phyloP scores from a whole-genome alignment of 2,329 filamentous ascomycete species.

The Fulvia fulva region DNA sequence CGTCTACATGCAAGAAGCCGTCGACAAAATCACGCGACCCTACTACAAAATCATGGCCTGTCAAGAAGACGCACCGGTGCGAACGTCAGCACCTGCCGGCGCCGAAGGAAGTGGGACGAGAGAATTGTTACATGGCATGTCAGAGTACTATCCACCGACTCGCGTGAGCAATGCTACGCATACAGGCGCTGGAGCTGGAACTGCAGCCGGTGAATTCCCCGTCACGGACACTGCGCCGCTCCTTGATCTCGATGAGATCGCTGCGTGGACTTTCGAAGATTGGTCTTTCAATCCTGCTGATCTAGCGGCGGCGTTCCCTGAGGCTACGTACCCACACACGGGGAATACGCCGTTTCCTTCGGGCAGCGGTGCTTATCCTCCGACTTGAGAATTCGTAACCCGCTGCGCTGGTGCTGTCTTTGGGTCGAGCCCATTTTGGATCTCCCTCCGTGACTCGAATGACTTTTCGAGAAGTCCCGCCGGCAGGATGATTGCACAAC shows the following conservation, averaged over 20 bases:
- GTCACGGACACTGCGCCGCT: conserved; percentile 6
- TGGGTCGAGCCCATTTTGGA: background rate
- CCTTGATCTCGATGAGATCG: conserved; percentile 30
- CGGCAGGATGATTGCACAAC: too few relatives aligned
- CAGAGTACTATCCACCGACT: conserved; percentile 2
- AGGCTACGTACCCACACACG: background rate
- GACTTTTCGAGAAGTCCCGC: too few relatives aligned
- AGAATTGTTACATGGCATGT: background rate
- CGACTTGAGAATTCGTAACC: background rate
- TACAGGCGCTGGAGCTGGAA: background rate
- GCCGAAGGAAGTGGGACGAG: background rate
- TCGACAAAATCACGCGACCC: conserved; percentile 27
- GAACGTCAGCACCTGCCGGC: background rate
- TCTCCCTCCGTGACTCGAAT: background rate
- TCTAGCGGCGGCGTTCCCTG: conserved; percentile 9
- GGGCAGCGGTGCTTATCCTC: background rate
- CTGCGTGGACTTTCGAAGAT: conserved; percentile 32
- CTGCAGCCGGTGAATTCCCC: background rate
- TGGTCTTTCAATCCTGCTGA: conserved; percentile 26
- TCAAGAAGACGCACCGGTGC: conserved; percentile 21
- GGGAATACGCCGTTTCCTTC: background rate
- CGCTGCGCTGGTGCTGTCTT: background rate
- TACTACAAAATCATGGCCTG: conserved; percentile 34
- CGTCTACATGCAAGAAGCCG: conserved; percentile 31
- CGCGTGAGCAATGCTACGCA: background rate